A percentile compares a stretch with the other conserved stretches of the same genome.
phyloP scores from a whole-genome alignment of 2,329 filamentous ascomycete species.

The Trichophyton verrucosum region DNA sequence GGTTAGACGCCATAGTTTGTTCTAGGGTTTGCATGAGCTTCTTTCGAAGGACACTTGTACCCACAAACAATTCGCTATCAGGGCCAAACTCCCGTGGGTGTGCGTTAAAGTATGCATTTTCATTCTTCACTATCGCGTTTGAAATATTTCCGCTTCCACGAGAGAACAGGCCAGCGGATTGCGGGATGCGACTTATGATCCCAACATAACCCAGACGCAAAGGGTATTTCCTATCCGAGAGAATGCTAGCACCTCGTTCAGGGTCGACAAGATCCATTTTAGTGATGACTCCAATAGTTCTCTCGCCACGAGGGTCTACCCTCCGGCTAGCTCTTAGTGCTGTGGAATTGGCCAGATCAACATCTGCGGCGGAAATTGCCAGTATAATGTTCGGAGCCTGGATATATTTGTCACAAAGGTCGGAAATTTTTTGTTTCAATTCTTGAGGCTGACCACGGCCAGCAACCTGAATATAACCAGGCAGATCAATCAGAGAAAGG shows the following conservation, averaged over 20 bases:
- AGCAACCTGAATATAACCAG: conserved; percentile 93
- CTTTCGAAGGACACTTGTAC: conserved; percentile 76
- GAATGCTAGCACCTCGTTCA: conserved; percentile 59
- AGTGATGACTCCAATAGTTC: conserved; percentile 96
- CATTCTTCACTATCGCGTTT: conserved; percentile 72
- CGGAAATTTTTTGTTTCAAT: conserved; percentile 88
- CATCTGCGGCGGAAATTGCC: conserved; percentile 93
- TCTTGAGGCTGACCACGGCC: conserved; percentile 81
- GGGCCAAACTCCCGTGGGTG: conserved; percentile 71
- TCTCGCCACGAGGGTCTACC: conserved; percentile 85
- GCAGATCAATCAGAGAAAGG: conserved; percentile 87
- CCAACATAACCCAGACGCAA: conserved; percentile 92
- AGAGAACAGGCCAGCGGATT: conserved; percentile 59
- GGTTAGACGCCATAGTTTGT: conserved; percentile 87
- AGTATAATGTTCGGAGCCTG: conserved; percentile 91
- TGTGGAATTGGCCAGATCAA: conserved; percentile 92
- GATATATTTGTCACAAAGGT: conserved; percentile 97
- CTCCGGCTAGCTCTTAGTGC: conserved; percentile 78
- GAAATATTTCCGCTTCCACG: conserved; percentile 69
- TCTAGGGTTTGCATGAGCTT: conserved; percentile 96
- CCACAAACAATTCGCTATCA: conserved; percentile 60
- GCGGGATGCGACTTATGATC: conserved; percentile 74
- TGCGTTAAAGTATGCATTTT: conserved; percentile 71
- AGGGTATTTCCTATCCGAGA: conserved; percentile 85
- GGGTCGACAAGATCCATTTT: conserved; percentile 98